These are phyloP conservation scores for Yarrowia alimentaria DNA, from an alignment of 805 yeast species.

Conservation along the genomic window DNA sequence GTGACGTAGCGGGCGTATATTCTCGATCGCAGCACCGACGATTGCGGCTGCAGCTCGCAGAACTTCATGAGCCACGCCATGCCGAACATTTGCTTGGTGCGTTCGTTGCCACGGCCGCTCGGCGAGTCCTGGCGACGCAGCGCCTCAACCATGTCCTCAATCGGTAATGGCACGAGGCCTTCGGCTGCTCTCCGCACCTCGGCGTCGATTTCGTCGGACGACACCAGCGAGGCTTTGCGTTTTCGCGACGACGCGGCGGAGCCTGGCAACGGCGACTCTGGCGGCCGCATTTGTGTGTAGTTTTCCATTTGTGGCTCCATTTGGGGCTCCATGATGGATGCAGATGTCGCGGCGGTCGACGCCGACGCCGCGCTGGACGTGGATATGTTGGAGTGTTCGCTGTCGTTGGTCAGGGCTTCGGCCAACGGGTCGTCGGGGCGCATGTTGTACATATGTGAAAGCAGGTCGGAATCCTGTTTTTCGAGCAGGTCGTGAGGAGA, in stretches of 20 bases:
- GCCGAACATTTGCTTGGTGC: conserved; percentile 64
- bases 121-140: conserved; percentile 30
- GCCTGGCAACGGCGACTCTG: conserved; percentile 7
- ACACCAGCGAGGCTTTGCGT: conserved; percentile 21
- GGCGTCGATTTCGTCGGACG: conserved; percentile 30
- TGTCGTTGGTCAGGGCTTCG: conserved; percentile 10
- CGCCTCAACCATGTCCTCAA: conserved; percentile 31
- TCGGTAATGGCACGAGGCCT: conserved; percentile 26
- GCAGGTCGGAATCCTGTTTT: conserved; percentile 11
- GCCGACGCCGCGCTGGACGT: conserved; percentile 8
- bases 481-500: conserved; percentile 16
- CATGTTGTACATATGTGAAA: conserved; percentile 9
- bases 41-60: conserved; percentile 50
- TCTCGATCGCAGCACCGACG: conserved; percentile 62
- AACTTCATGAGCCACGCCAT: conserved; percentile 73
- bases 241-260: conserved; percentile 15
- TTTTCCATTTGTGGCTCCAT: neutral
- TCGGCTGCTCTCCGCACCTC: conserved; percentile 31
- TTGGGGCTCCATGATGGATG: conserved; percentile 6
- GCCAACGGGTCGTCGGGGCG: conserved; percentile 16
- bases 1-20: conserved; percentile 67
- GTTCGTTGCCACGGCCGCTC: conserved; percentile 34
- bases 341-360: conserved; percentile 3
- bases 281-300: conserved; percentile 19
- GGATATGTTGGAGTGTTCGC: conserved; percentile 16